Percentiles rank a stretch among this genome's conserved stretches.
These are phyloP conservation scores for Apiotrichum veenhuisii DNA, from an alignment of 1,284 basidiomycete genomes.

Conservation along the genomic window DNA sequence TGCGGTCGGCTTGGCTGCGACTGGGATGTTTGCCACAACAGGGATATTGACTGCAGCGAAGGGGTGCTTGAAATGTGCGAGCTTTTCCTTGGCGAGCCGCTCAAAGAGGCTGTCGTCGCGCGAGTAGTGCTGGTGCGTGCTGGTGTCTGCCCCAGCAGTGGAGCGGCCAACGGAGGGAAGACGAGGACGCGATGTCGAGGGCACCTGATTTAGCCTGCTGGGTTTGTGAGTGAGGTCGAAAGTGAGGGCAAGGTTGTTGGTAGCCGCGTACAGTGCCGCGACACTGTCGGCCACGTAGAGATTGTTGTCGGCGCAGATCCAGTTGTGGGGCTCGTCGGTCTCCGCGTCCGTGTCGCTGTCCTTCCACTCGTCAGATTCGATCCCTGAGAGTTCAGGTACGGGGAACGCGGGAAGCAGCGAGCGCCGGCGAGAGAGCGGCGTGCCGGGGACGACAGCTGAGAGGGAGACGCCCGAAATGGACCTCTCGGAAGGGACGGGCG, in stretches of 20 bases:
- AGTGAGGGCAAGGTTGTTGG: too few relatives aligned
- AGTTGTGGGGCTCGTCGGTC: background rate
- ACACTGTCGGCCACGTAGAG: background rate
- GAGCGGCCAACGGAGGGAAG: too few relatives aligned
- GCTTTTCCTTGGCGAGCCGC: background rate
- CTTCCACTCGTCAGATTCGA: background rate
- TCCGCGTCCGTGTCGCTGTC: background rate
- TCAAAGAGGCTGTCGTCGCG: background rate
- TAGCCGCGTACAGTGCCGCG: background rate
- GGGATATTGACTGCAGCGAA: background rate
- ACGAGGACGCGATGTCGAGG: too few relatives aligned
- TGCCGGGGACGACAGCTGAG: background rate
- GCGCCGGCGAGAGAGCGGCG: background rate
- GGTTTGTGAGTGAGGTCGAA: too few relatives aligned
- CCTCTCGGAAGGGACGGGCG: background rate
- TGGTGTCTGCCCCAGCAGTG: too few relatives aligned
- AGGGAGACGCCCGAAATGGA: background rate
- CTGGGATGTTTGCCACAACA: background rate
- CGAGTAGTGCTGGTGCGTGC: too few relatives aligned
- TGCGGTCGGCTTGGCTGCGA: too few relatives aligned
- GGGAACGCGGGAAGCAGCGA: background rate
- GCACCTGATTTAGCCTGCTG: too few relatives aligned
- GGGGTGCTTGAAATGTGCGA: background rate
- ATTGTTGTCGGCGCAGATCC: background rate
- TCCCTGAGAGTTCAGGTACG: background rate